These are phyloP conservation scores for Gilbertella persicaria DNA, from an alignment of 371 early-diverging fungal species.

Conservation along the genomic window DNA sequence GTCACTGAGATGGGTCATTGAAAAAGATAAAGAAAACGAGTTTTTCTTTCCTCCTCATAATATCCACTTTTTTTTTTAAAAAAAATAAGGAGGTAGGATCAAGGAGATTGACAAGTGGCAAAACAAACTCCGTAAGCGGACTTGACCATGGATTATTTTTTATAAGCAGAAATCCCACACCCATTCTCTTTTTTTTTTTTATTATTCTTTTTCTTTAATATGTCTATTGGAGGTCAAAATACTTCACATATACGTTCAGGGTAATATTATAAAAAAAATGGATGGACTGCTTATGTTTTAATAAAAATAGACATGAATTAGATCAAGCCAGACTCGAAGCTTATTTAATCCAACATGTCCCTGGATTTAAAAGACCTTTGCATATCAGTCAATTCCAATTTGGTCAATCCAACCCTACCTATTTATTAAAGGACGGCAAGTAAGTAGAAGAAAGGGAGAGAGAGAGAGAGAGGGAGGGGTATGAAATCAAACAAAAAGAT, in stretches of 20 bases:
- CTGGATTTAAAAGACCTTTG: slow-evolving; percentile 66
- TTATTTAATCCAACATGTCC: slow-evolving; percentile 52
- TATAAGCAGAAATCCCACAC: neutral
- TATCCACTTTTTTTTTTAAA: too few relatives aligned
- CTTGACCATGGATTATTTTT: neutral
- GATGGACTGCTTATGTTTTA: neutral
- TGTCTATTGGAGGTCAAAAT: slow-evolving; percentile 22
- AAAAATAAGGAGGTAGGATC: slow-evolving; percentile 1
- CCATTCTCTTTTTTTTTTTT: neutral
- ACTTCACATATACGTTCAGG: slow-evolving; percentile 40
- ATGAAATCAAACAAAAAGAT: neutral
- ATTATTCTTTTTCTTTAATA: neutral
- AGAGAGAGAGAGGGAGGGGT: too few relatives aligned
- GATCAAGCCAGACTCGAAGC: slow-evolving; percentile 58
- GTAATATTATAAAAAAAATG: too few relatives aligned
- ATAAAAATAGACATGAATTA: slow-evolving; percentile 61
- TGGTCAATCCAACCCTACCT: slow-evolving; percentile 94
- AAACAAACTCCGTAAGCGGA: too few relatives aligned
- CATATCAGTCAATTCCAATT: slow-evolving; percentile 79
- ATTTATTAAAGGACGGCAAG: slow-evolving; percentile 69
- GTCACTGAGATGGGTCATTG: slow-evolving; percentile 30
- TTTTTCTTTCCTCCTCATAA: too few relatives aligned
- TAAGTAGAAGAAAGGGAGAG: slow-evolving; percentile 45
- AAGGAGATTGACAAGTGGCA: too few relatives aligned
- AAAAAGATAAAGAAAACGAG: neutral